These are phyloP conservation scores for Lichtheimia corymbifera DNA, from an alignment of 371 early-diverging fungal species.

Conservation along the genomic window DNA sequence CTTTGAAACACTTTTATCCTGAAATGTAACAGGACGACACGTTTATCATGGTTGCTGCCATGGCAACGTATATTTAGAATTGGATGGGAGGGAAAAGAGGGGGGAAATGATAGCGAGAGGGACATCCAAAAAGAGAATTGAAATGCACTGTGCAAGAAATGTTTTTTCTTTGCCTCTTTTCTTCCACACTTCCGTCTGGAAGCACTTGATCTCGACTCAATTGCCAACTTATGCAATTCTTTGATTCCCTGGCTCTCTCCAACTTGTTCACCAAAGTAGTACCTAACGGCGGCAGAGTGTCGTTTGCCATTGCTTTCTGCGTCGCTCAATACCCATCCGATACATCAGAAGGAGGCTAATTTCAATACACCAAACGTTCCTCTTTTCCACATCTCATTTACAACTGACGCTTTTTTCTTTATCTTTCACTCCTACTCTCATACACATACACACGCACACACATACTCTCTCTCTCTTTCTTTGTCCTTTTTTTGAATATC, in stretches of 20 bases:
- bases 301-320: conserved; percentile 33
- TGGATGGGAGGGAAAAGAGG: too few relatives aligned
- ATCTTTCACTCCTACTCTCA: not conserved
- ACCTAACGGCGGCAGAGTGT: conserved; percentile 30
- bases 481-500: conserved; percentile 1
- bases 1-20: too few relatives aligned
- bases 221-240: conserved; percentile 29
- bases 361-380: conserved; percentile 1
- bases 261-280: conserved; percentile 25
- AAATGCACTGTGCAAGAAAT: not conserved
- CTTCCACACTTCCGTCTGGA: conserved; percentile 9
- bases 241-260: conserved; percentile 20
- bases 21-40: too few relatives aligned
- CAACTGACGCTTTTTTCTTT: not conserved
- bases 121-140: too few relatives aligned
- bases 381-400: not conserved
- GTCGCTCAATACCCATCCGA: conserved; percentile 30
- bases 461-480: conserved; percentile 13
- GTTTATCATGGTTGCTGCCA: too few relatives aligned
- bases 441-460: not conserved
- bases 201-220: conserved; percentile 8
- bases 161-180: conserved; percentile 5
- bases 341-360: conserved; percentile 32
- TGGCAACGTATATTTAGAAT: too few relatives aligned
- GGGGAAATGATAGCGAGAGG: too few relatives aligned